Percentiles rank a stretch among this genome's conserved stretches.
phyloP scores from a whole-genome alignment of 495 filamentous ascomycete species.

The Barbatosphaeria neglecta region DNA sequence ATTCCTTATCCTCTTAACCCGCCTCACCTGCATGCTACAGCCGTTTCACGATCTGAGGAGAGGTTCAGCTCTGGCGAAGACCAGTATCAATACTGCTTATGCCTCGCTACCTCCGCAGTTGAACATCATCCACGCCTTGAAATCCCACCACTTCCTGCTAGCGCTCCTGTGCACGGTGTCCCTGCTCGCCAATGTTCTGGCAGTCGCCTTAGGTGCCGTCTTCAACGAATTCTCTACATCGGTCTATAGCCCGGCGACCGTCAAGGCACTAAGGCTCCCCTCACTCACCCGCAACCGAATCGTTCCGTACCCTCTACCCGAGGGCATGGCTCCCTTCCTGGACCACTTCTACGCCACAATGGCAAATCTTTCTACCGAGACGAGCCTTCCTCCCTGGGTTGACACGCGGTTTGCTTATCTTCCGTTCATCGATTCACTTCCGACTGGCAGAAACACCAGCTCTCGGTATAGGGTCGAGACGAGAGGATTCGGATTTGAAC shows the following conservation, averaged over 20 bases:
- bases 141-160: constrained; percentile 23
- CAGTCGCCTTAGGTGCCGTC: constrained; percentile 22
- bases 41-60: constrained; percentile 31
- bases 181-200: constrained; percentile 26
- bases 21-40: constrained; percentile 28
- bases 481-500: constrained; percentile 11
- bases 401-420: constrained; percentile 17
- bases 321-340: not conserved
- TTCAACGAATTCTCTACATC: constrained; percentile 11
- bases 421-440: constrained; percentile 13
- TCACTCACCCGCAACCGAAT: not conserved
- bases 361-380: constrained; percentile 17
- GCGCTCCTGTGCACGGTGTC: constrained; percentile 20
- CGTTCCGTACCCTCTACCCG: not conserved
- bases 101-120: constrained; percentile 34
- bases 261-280: not conserved
- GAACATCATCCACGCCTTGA: constrained; percentile 20
- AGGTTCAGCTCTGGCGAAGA: constrained; percentile 8
- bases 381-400: constrained; percentile 24
- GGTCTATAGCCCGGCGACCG: constrained; percentile 1
- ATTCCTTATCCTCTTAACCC: constrained; percentile 31
- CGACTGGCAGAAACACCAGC: not conserved
- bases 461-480: constrained; percentile 5
- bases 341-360: constrained; percentile 16
- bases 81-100: constrained; percentile 26